phyloP scores from a whole-genome alignment of 129 eudicot species.

The Smallanthus sonchifolius region DNA sequence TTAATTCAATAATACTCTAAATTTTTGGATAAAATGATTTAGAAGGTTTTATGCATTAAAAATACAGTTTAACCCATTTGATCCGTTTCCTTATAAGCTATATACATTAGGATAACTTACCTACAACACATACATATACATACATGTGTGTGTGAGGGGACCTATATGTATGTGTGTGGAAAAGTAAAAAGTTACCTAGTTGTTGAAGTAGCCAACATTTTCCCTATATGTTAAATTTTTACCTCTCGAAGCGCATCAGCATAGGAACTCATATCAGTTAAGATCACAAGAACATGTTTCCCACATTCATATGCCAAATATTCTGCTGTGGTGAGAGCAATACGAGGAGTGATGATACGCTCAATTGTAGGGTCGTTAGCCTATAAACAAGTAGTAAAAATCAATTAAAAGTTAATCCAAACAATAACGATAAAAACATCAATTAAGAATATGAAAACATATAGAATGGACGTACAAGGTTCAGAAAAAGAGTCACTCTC shows the following conservation, averaged over 20 bases:
- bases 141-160: neutral
- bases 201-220: neutral
- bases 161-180: neutral
- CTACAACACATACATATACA: no score
- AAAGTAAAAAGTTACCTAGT: neutral
- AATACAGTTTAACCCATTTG: neutral
- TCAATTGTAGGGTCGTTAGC: constrained; percentile 97
- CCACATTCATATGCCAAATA: constrained; percentile 96
- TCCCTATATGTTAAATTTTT: constrained; percentile 1
- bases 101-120: neutral
- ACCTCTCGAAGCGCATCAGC: constrained; percentile 99
- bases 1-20: neutral
- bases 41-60: neutral
- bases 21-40: neutral
- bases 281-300: constrained; percentile 90
- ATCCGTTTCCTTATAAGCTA: neutral
- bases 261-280: constrained; percentile 97
- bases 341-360: constrained; percentile 89
- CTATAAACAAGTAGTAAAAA: constrained; percentile 25
- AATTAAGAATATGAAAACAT: neutral
- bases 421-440: neutral
- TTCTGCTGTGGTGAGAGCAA: constrained; percentile 93
- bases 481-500: constrained; percentile 92
- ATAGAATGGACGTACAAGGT: constrained; percentile 50
- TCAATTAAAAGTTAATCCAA: neutral